Base-by-base conservation (phyloP, 208 protist species). In the Angomonas ambiguus region DNA sequence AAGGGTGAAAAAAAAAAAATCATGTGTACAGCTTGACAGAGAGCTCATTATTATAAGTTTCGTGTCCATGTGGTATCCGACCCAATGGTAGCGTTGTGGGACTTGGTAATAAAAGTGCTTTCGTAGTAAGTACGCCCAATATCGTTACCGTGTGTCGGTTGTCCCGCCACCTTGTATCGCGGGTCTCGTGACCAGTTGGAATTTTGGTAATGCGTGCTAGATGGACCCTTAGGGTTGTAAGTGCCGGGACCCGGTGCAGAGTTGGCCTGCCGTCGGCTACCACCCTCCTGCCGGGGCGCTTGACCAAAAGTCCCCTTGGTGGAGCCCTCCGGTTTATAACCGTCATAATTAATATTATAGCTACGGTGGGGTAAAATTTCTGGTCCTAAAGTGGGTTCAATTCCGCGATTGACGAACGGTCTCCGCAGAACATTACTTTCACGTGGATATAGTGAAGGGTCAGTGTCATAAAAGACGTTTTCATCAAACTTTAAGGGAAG, bases 61-160 rank as follows among this genome's bases (percentile, higher is more conserved):
- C 53, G 63, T 38, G 71, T 78, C 77, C 77, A 86, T 33, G 71
- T 82, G 3, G 79, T 82, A 27, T 86, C 76, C 18, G 69, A 82
- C 3, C 79, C 82, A 65, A 93, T 85, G 11, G 90, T 95, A 31
- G 70, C 62, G 57, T 95, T 95, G 78, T 88, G 80, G 1, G 86
- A 82, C 42, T 91, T 93, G n/a, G 74, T 92, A n/a, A 91, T 56
- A 48, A 93, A 79, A 2, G 85, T 93, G 49, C 77, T 85, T 28
- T 80, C 68, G 60, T 85, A 73, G 62, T 84, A 80, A 68, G 88
- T 92, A 41, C 77, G 71, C 4, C 85, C 87, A 42, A 82, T 72
- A 22, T 80, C 85, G 51, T 74, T 75, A 13, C 30, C 42, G 20
- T 64, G 72, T 20, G 57, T 69, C 8, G 61, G 30, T 32, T 74